These are phyloP conservation scores for Phoma sp. DNA, from an alignment of 2,329 filamentous ascomycete species.

Conservation along the genomic window DNA sequence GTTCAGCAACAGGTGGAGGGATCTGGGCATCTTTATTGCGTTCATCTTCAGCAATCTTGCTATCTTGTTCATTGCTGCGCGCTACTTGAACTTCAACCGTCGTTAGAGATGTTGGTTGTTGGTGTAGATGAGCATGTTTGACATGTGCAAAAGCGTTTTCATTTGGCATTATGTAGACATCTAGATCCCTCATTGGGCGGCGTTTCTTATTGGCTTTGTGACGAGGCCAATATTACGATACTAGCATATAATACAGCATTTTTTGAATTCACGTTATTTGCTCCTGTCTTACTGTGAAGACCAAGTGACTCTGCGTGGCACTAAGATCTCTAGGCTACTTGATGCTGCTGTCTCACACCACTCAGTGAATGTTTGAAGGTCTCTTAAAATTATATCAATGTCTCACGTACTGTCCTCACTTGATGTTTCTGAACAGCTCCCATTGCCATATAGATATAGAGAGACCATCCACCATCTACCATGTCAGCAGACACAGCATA, in stretches of 20 bases:
- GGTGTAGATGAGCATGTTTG: background rate
- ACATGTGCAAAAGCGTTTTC: constrained; percentile 4
- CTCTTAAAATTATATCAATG: too few relatives aligned
- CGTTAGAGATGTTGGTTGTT: constrained; percentile 23
- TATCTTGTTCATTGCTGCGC: constrained; percentile 63
- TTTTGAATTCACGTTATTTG: background rate
- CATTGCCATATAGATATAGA: too few relatives aligned
- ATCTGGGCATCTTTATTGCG: constrained; percentile 77
- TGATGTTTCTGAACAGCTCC: too few relatives aligned
- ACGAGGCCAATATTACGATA: background rate
- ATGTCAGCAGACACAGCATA: too few relatives aligned
- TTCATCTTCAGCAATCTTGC: constrained; percentile 81
- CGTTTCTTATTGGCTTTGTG: constrained; percentile 3
- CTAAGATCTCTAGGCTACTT: background rate
- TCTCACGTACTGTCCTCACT: too few relatives aligned
- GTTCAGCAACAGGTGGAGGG: constrained; percentile 77
- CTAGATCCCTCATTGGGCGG: constrained; percentile 22
- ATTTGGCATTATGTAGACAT: constrained; percentile 9
- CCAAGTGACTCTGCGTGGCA: too few relatives aligned
- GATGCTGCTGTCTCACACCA: background rate
- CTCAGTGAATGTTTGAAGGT: background rate
- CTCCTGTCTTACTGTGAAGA: background rate
- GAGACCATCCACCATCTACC: too few relatives aligned
- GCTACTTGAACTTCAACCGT: constrained; percentile 55
- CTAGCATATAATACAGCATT: constrained; percentile 2